Percentiles rank a stretch among this genome's conserved stretches.
phyloP scores from a whole-genome alignment of 2,329 filamentous ascomycete genomes.

The Fusarium sp. region DNA sequence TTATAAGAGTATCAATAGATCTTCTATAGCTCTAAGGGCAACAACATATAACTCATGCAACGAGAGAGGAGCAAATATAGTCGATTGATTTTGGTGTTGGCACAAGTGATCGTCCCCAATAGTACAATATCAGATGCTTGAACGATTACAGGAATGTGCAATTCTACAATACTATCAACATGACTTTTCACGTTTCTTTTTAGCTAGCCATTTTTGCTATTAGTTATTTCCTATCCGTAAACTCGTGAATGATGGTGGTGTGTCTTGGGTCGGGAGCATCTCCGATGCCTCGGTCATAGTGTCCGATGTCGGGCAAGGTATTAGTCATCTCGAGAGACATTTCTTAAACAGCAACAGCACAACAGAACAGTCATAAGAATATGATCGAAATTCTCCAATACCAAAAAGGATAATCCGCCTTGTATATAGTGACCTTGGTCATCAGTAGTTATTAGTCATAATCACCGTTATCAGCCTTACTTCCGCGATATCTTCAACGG shows the following conservation, averaged over 20 bases:
- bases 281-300: constrained; percentile 18
- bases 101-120: neutral
- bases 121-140: neutral
- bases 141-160: neutral
- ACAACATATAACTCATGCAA: neutral
- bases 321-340: neutral
- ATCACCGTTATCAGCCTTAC: neutral
- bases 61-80: neutral
- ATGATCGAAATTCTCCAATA: neutral
- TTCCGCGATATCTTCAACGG: neutral
- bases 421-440: neutral
- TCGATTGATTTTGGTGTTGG: neutral
- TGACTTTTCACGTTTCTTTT: neutral
- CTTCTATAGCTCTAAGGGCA: neutral
- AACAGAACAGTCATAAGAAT: neutral
- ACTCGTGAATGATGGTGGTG: neutral
- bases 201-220: neutral
- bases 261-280: constrained; percentile 7
- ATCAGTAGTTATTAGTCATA: neutral
- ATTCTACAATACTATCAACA: neutral
- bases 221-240: neutral
- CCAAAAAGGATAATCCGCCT: neutral
- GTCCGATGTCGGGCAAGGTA: constrained; percentile 17
- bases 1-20: neutral
- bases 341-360: neutral